These are phyloP conservation scores for Hamigera avellanea DNA, from an alignment of 495 filamentous ascomycete genomes.

Conservation along the genomic window DNA sequence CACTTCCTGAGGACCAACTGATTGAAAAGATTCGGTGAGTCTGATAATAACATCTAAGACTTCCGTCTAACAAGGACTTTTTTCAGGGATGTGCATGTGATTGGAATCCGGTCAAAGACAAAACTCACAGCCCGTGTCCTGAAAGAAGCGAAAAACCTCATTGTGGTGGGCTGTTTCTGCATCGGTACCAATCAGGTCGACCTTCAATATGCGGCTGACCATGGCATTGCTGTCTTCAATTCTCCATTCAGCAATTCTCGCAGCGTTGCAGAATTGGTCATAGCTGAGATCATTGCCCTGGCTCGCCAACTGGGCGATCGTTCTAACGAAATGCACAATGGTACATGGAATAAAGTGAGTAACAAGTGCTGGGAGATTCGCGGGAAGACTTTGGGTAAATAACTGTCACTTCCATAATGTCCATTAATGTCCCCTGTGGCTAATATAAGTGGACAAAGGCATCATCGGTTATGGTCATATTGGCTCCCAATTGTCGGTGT, in stretches of 20 bases:
- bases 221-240: constrained; percentile 98
- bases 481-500: constrained; percentile 88
- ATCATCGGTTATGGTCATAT: constrained; percentile 98
- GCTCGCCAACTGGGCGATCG: constrained; percentile 90
- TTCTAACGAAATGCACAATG: constrained; percentile 86
- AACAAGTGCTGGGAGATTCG: constrained; percentile 94
- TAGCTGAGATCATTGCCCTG: constrained; percentile 82
- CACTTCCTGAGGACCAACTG: constrained; percentile 81
- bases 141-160: constrained; percentile 79
- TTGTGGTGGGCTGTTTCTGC: constrained; percentile 97
- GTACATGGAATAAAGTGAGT: constrained; percentile 97
- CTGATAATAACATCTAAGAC: constrained; percentile 7
- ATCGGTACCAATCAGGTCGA: constrained; percentile 99
- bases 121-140: constrained; percentile 81
- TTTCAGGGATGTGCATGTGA: constrained; percentile 82
- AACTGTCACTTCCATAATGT: background rate
- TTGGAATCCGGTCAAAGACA: constrained; percentile 97
- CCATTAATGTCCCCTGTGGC: no score
- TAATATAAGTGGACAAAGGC: constrained; percentile 26
- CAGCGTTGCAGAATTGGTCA: constrained; percentile 91
- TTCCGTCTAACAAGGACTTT: constrained; percentile 4
- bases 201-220: constrained; percentile 75
- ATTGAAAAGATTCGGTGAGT: constrained; percentile 91
- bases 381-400: constrained; percentile 81
- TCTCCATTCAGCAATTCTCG: constrained; percentile 97